Evolutionary conservation across 176 grass and related monocot species (phyloP).

Genomic region (Eremochloa ophiuroides): DNA sequence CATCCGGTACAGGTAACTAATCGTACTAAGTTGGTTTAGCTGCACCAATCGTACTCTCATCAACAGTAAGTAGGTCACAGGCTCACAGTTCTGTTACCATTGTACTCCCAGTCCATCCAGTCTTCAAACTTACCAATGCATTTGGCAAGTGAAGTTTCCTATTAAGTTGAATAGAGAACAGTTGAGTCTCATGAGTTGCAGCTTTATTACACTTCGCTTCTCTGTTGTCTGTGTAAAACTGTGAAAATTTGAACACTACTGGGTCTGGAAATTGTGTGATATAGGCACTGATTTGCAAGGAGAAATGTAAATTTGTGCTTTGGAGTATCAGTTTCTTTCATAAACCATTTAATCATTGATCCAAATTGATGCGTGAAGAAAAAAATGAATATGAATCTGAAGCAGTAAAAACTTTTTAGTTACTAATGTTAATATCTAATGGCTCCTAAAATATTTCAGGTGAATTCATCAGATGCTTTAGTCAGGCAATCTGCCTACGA

Average conservation of each 20-base stretch:
- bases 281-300: background rate
- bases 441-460: constrained; percentile 35
- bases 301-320: background rate
- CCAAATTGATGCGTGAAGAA: background rate
- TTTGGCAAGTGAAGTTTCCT: background rate
- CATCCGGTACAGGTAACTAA: constrained; percentile 76
- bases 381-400: background rate
- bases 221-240: background rate
- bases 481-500: constrained; percentile 49
- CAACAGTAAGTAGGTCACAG: background rate
- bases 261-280: background rate
- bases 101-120: background rate
- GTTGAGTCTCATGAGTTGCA: background rate
- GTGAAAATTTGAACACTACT: background rate
- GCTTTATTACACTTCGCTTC: background rate
- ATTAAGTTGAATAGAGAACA: background rate
- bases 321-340: background rate
- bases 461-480: constrained; percentile 59
- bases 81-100: background rate
- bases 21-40: background rate
- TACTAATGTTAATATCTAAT: background rate
- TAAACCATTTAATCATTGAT: background rate
- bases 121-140: background rate
- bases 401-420: background rate
- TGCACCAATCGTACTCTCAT: background rate